Base-by-base conservation (phyloP, 768 basidiomycete genomes). In the Naganishia antarctica region DNA sequence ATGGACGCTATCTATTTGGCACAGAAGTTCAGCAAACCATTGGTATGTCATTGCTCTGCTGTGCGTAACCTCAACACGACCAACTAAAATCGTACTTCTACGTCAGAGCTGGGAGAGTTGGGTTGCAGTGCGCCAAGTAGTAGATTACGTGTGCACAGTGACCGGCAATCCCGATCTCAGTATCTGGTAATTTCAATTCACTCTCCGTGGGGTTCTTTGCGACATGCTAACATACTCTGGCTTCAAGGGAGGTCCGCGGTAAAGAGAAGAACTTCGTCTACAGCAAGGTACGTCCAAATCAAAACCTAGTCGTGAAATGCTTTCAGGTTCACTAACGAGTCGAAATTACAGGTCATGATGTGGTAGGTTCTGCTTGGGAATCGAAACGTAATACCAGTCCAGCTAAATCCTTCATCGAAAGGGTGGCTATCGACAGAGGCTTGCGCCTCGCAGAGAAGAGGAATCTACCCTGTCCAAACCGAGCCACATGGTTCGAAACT, bases 1-100 rank as follows among this genome's bases (percentile, higher is more conserved):
- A 87, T 94, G 88, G 92, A 96, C 80, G 91, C 88, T 84, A 90
- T 98, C 67, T 97, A 98, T 75, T 84, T 97, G 23, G 87, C 90
- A 4, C 92, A 97, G 78, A 97, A 97, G 84, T 79, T 78, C 65
- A 70, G 70, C 44, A 79, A 78, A 57, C 79, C 79, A 79, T 66
- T 87, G 83, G 53, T 57, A 12, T 84, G 83, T 66, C 62, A 23
- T n/a, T n/a, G 13, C 23, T 44, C 25, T 12, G 9, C 16, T n/a
- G n/a, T n/a, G n/a, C n/a, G n/a, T n/a, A n/a, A n/a, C n/a, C n/a
- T n/a, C n/a, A n/a, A n/a, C n/a, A n/a, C n/a, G n/a, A n/a, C n/a
- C n/a, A n/a, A n/a, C n/a, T n/a, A n/a, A n/a, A n/a, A n/a, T n/a
- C n/a, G n/a, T n/a, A n/a, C n/a, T n/a, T n/a, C n/a, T n/a, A n/a